phyloP scores from a whole-genome alignment of 2,329 filamentous ascomycete genomes.

The Calonectria hawksworthii region DNA sequence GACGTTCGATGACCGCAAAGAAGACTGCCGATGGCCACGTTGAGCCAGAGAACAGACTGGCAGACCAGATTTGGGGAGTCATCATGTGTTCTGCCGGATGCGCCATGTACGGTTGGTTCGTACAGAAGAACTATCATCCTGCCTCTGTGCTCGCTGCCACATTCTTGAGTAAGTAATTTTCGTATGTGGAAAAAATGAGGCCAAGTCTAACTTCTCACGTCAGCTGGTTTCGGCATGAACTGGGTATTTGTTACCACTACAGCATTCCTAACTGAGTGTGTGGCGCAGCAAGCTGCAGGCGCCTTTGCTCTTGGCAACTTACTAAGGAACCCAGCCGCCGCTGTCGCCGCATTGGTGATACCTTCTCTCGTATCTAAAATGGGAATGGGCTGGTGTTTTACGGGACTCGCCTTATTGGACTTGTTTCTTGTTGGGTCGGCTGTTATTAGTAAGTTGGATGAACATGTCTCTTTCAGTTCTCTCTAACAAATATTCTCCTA shows the following conservation, averaged over 20 bases:
- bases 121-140: constrained; percentile 27
- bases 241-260: neutral
- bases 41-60: constrained; percentile 55
- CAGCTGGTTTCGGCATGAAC: constrained; percentile 5
- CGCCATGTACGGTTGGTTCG: constrained; percentile 58
- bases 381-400: neutral
- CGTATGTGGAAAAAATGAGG: neutral
- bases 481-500: neutral
- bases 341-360: neutral
- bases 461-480: neutral
- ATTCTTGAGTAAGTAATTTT: neutral
- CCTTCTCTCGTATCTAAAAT: constrained; percentile 1
- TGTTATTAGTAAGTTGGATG: neutral
- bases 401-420: neutral
- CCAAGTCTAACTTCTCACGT: neutral
- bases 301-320: neutral
- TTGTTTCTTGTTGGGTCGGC: neutral
- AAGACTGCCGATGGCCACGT: constrained; percentile 30
- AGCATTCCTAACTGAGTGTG: neutral
- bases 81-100: constrained; percentile 54
- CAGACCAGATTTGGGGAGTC: constrained; percentile 56
- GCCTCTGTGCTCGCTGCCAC: neutral
- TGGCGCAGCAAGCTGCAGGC: constrained; percentile 7
- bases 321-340: neutral
- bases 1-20: neutral